Conservation (phyloP, 768 basidiomycete genomes). For the Tricholoma furcatifolium region DNA sequence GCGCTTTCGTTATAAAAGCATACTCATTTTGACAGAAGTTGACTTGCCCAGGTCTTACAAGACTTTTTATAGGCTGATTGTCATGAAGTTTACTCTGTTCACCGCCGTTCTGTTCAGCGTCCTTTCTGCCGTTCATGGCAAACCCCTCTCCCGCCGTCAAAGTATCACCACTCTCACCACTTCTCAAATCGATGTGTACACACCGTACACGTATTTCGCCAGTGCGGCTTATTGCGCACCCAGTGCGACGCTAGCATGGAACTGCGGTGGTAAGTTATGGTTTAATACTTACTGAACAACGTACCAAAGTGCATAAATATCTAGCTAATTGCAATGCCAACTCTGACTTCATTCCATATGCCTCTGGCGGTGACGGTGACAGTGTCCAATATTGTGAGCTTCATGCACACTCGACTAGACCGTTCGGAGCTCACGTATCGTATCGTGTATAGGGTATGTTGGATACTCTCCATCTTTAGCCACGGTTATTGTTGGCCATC, state of each 20-base stretch:
- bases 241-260: conserved; percentile 38
- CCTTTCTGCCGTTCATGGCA: neutral
- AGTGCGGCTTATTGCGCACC: conserved; percentile 42
- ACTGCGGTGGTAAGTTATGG: conserved; percentile 36
- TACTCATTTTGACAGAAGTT: neutral
- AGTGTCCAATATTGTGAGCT: conserved; percentile 37
- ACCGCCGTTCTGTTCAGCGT: neutral
- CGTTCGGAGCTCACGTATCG: neutral
- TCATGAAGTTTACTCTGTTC: neutral
- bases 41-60: neutral
- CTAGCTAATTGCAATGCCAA: conserved; percentile 48
- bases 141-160: conserved; percentile 13
- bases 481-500: conserved; percentile 41
- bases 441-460: conserved; percentile 15
- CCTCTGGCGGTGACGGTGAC: conserved; percentile 48
- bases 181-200: conserved; percentile 34
- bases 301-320: neutral
- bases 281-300: neutral
- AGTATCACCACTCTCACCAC: conserved; percentile 29
- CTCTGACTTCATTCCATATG: conserved; percentile 44
- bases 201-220: conserved; percentile 41
- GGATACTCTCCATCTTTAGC: conserved; percentile 31
- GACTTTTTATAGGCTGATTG: too few relatives aligned
- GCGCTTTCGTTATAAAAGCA: too few relatives aligned
- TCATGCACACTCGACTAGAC: too few relatives aligned